Evolutionary conservation across 305 asterid species (phyloP).

Genomic region (Fraxinus velutina): DNA sequence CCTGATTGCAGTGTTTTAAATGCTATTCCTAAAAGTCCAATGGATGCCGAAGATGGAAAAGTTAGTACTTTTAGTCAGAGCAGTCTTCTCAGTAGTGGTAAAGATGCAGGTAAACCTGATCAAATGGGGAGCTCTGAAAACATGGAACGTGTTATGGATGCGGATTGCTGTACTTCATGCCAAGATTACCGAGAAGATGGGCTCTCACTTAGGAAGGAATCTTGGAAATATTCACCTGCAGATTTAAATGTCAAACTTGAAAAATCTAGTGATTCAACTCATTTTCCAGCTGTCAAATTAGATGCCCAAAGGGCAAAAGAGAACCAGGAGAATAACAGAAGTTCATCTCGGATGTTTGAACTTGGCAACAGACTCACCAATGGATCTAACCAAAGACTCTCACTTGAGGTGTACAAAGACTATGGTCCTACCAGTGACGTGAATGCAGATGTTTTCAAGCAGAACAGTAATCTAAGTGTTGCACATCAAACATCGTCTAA

Average conservation of each 20-base stretch:
- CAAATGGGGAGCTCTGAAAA: constrained; percentile 27
- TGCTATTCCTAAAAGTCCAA: constrained; percentile 32
- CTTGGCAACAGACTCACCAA: constrained; percentile 47
- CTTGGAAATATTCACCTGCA: constrained; percentile 62
- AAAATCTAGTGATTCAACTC: constrained; percentile 36
- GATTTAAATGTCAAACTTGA: constrained; percentile 65
- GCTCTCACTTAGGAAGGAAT: constrained; percentile 41
- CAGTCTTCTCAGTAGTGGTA: constrained; percentile 12
- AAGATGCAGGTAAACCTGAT: constrained; percentile 34
- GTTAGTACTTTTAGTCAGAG: constrained; percentile 26
- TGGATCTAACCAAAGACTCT: constrained; percentile 49
- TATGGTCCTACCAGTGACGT: constrained; percentile 26
- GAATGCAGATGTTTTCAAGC: constrained; percentile 33
- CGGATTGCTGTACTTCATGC: constrained; percentile 24
- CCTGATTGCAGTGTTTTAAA: constrained; percentile 55
- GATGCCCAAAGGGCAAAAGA: constrained; percentile 26
- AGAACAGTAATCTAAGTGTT: constrained; percentile 31
- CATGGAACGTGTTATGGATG: constrained; percentile 28
- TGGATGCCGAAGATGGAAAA: constrained; percentile 30
- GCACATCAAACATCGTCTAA: constrained; percentile 34
- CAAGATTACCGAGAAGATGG: constrained; percentile 46
- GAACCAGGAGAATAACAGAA: constrained; percentile 39
- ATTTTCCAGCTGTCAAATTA: constrained; percentile 34
- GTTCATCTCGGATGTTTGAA: constrained; percentile 58
- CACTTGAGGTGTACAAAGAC: constrained; percentile 38